phyloP scores from a whole-genome alignment of 768 basidiomycete genomes.

The Lactarius psammicola region DNA sequence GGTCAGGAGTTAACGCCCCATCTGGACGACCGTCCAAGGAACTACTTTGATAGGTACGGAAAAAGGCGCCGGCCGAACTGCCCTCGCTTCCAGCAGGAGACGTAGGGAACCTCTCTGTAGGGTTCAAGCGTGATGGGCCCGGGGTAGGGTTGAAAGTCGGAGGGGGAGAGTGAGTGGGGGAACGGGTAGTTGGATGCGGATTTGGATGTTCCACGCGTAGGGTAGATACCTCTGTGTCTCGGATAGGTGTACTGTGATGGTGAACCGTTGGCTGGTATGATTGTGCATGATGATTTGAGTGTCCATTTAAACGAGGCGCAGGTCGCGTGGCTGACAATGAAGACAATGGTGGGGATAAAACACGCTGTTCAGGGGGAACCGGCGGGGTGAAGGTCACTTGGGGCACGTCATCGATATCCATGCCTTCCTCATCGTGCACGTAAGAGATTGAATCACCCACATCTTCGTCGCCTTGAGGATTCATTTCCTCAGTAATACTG shows the following conservation, averaged over 20 bases:
- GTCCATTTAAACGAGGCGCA: slow-evolving; percentile 19
- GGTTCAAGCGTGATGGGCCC: slow-evolving; percentile 48
- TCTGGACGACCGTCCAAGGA: slow-evolving; percentile 37
- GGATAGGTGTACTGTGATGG: slow-evolving; percentile 36
- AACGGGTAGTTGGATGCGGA: slow-evolving; percentile 32
- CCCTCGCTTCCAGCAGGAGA: slow-evolving; percentile 63
- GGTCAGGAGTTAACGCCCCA: slow-evolving; percentile 67
- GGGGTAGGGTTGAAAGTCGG: slow-evolving; percentile 37
- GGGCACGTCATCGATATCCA: slow-evolving; percentile 34
- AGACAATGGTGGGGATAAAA: slow-evolving; percentile 3
- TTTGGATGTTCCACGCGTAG: slow-evolving; percentile 12
- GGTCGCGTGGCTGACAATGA: slow-evolving; percentile 8
- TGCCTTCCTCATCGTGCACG: slow-evolving; percentile 37
- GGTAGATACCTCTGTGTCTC: slow-evolving; percentile 40
- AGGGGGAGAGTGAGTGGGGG: slow-evolving; percentile 27
- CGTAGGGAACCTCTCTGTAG: slow-evolving; percentile 38
- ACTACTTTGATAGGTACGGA: slow-evolving; percentile 49
- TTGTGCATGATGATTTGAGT: slow-evolving; percentile 13
- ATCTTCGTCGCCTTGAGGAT: slow-evolving; percentile 41
- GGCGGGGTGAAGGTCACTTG: slow-evolving; percentile 33
- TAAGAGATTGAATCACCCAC: slow-evolving; percentile 63
- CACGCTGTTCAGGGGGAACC: slow-evolving; percentile 11
- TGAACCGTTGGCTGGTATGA: slow-evolving; percentile 5
- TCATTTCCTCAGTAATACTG: slow-evolving; percentile 65
- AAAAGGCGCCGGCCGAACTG: slow-evolving; percentile 56